Evolutionary conservation across 495 filamentous ascomycete genomes (phyloP), one percentile per base, ranked within the genome.

Genomic region (Cudoniella acicularis): DNA sequence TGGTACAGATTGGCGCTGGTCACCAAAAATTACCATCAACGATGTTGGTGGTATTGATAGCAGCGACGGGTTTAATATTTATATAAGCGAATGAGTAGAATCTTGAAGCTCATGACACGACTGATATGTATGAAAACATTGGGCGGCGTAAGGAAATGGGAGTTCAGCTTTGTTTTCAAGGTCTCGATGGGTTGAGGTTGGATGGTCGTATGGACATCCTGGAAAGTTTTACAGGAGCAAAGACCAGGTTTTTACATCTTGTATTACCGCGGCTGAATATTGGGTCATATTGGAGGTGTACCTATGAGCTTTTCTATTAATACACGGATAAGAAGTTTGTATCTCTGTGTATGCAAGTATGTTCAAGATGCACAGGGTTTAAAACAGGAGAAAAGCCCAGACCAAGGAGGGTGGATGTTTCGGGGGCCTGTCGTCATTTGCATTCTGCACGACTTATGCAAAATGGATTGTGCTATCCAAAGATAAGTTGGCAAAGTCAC

Each of bases 61-160:
- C 41, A 52, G 45, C 49, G 22, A 17, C 60, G 48, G 59, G 42
- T 10, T 26, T 61, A n/a, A 27, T 59, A 50, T 49, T 62, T 46
- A 24, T 64, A 41, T 67, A 54, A 63, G n/a, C 23, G 20, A 36
- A 22, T 11, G 25, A 53, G 2, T 16, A 9, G 23, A 17, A 20
- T 13, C 22, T 11, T 24, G 36, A 26, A 20, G 22, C 54, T 52
- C 52, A 52, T 46, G 54, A 46, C 55, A 23, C 43, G 42, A 17
- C n/a, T 52, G 36, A 48, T 22, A 46, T 57, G n/a, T n/a, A n/a
- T 36, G 52, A 20, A 54, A 50, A 55, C 60, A 63, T 63, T 63
- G 60, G 60, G 60, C 20, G 60, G 60, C 49, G 60, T 49, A 49
- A 17, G 30, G 50, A 22, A 54, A 42, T 20, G 42, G 57, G 51